Percentiles rank a stretch among this genome's conserved stretches.
Conservation (phyloP, 345 rosid species). For the Eucalyptus viminalis region DNA sequence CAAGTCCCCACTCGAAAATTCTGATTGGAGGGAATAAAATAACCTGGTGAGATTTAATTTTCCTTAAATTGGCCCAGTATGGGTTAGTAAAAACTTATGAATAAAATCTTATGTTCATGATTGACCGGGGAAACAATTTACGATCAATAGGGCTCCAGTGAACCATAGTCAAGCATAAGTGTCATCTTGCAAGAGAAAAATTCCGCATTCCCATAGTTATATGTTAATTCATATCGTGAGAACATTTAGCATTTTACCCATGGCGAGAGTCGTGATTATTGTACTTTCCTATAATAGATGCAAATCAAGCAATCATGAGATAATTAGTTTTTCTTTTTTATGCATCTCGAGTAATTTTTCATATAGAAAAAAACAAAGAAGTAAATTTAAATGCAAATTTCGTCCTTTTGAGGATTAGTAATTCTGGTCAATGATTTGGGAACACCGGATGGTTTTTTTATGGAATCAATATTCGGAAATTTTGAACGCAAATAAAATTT, state of each 20-base stretch:
- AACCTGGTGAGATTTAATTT: background rate
- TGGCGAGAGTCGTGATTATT: background rate
- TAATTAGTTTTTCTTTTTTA: background rate
- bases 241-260: background rate
- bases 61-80: background rate
- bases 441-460: too few relatives aligned
- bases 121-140: background rate
- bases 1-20: background rate
- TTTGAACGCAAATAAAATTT: too few relatives aligned
- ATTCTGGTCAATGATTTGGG: too few relatives aligned
- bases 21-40: background rate
- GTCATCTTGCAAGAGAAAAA: background rate
- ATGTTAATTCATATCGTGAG: background rate
- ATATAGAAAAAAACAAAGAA: too few relatives aligned
- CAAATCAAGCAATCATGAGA: background rate
- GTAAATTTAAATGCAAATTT: too few relatives aligned
- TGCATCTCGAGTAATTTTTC: background rate
- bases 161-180: background rate
- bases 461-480: too few relatives aligned
- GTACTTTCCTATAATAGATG: background rate
- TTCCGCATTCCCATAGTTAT: background rate
- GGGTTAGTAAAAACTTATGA: background rate
- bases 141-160: background rate
- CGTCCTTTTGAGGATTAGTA: too few relatives aligned
- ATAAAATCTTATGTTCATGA: background rate